These are phyloP conservation scores for Zygosaccharomyces pseudobailii DNA, from an alignment of 1,139 yeast genomes.

Conservation along the genomic window DNA sequence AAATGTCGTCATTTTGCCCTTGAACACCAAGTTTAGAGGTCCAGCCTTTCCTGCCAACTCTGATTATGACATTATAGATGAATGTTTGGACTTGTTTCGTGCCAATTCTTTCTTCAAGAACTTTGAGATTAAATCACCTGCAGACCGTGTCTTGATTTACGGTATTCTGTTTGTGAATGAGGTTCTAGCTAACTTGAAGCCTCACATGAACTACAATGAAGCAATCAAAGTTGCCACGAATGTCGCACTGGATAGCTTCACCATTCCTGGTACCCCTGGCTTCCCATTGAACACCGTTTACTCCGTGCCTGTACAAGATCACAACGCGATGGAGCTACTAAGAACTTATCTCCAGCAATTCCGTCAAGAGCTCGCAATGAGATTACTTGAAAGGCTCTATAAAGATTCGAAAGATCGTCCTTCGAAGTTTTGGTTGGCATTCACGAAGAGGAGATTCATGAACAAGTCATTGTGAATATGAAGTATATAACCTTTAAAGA, in stretches of 20 bases:
- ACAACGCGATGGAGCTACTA: slow-evolving; percentile 71
- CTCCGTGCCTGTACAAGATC: slow-evolving; percentile 62
- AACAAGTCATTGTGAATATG: slow-evolving; percentile 45
- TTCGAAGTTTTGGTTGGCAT: slow-evolving; percentile 90
- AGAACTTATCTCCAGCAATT: slow-evolving; percentile 82
- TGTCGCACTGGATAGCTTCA: slow-evolving; percentile 79
- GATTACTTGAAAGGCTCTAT: slow-evolving; percentile 74
- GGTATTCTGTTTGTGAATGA: slow-evolving; percentile 88
- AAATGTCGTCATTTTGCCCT: slow-evolving; percentile 76
- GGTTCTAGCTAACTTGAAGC: slow-evolving; percentile 62
- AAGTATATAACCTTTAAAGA: neutral
- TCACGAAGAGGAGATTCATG: slow-evolving; percentile 93
- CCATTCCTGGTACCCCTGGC: slow-evolving; percentile 92
- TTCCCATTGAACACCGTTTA: slow-evolving; percentile 88
- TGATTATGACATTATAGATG: slow-evolving; percentile 91
- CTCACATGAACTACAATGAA: slow-evolving; percentile 48
- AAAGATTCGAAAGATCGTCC: slow-evolving; percentile 49
- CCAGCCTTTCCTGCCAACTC: slow-evolving; percentile 81
- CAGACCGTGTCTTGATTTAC: slow-evolving; percentile 90
- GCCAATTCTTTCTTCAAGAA: slow-evolving; percentile 95
- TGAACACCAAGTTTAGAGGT: slow-evolving; percentile 80
- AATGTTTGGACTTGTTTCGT: slow-evolving; percentile 81
- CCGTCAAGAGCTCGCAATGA: slow-evolving; percentile 85
- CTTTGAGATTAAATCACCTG: slow-evolving; percentile 93
- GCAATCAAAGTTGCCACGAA: slow-evolving; percentile 74